Evolutionary conservation across 164 flowering plant genomes (phyloP).

Genomic region (Kingdonia uniflora): DNA sequence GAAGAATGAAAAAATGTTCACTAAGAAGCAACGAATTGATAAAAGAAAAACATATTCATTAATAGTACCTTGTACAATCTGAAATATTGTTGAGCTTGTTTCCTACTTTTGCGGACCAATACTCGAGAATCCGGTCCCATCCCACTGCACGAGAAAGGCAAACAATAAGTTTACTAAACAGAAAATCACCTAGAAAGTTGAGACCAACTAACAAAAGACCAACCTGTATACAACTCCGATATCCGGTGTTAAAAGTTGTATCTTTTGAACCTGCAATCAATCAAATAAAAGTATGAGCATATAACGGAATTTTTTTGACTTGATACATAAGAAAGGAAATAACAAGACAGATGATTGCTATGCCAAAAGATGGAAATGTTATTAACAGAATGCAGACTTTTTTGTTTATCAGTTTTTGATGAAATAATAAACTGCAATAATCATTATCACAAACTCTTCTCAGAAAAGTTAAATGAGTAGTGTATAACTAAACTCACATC

Average conservation of each 20-base stretch:
- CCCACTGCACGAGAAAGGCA: conserved; percentile 45
- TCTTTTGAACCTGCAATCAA: conserved; percentile 73
- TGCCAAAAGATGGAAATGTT: too few species aligned
- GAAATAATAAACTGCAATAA: too few species aligned
- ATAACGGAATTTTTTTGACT: background rate
- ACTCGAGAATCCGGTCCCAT: conserved; percentile 99
- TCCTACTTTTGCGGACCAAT: conserved; percentile 90
- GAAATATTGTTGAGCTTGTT: conserved; percentile 87
- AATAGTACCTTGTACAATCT: conserved; percentile 60
- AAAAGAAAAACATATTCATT: too few species aligned
- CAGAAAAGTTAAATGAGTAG: too few species aligned
- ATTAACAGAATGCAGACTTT: too few species aligned
- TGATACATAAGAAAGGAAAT: too few species aligned
- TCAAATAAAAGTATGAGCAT: background rate
- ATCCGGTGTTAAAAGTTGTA: conserved; percentile 72
- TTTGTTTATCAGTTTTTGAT: too few species aligned
- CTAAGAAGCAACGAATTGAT: too few species aligned
- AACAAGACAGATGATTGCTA: too few species aligned
- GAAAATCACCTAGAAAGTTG: background rate
- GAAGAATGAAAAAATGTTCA: too few species aligned
- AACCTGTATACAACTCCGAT: conserved; percentile 99
- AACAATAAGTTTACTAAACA: background rate
- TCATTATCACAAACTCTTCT: too few species aligned
- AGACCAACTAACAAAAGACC: conserved; percentile 3
- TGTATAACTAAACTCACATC: too few species aligned